Evolutionary conservation across 2,329 filamentous ascomycete genomes (phyloP).

Genomic region (Penicillium corylophilum): DNA sequence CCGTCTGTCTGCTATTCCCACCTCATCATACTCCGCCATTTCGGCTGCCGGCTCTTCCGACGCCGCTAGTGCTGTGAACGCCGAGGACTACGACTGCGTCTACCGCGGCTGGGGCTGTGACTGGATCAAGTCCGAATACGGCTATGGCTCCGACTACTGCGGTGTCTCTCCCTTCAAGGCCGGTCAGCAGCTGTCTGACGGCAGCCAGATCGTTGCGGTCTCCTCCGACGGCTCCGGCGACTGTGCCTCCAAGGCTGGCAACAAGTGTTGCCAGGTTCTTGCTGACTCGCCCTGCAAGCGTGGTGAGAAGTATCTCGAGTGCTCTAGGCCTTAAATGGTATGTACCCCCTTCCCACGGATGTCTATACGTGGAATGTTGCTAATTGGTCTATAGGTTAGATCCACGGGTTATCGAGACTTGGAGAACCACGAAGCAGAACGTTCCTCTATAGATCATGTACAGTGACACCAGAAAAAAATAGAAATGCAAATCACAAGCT

Average conservation of each 20-base stretch:
- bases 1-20: not conserved
- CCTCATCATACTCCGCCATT: not conserved
- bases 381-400: not conserved
- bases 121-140: conserved; percentile 11
- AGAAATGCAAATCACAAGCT: not conserved
- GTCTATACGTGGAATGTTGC: not conserved
- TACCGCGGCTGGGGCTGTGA: conserved; percentile 6
- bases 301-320: conserved; percentile 13
- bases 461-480: not conserved
- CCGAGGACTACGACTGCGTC: conserved; percentile 11
- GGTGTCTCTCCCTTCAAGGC: conserved; percentile 5
- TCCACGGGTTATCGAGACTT: not conserved
- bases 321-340: conserved; percentile 1
- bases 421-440: not conserved
- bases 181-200: conserved; percentile 4
- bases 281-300: conserved; percentile 5
- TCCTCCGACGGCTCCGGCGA: conserved; percentile 7
- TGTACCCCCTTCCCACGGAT: not conserved
- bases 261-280: conserved; percentile 7
- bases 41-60: not conserved
- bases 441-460: not conserved
- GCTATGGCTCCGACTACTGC: conserved; percentile 9
- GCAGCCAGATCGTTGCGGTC: conserved; percentile 4
- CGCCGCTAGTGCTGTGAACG: not conserved
- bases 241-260: conserved; percentile 2